Evolutionary conservation across 371 early-diverging fungal species (phyloP), one percentile per base, ranked within the genome.

Genomic region (Cokeromyces recurvatus): DNA sequence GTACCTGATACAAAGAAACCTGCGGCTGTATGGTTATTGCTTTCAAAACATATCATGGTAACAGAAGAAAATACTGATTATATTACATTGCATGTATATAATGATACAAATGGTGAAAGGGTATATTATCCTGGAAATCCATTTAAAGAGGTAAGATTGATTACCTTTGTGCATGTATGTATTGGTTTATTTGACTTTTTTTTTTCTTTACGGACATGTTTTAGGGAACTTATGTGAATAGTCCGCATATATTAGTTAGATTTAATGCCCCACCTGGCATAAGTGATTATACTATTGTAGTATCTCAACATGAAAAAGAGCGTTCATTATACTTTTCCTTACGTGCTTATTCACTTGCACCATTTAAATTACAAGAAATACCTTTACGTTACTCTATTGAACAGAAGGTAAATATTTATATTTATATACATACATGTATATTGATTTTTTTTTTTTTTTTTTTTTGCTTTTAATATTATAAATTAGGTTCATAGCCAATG

Each of bases 11-110:
- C 71, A 9, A 61, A 74, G 19, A n/a, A n/a, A n/a, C 74, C 76
- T 2, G 76, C 81, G 9, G 79, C 74, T 1, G 85, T 91, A 15
- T 89, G 89, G 89, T 49, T 92, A 12, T 61, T 92, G 23, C 71
- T 94, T 15, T 84, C 89, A 27, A 91, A 92, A 58, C 92, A 94
- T 45, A 74, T 90, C 32, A 81, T 79, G 22, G 71, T 75, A 27
- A 90, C 87, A 25, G 91, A 87, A 46, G 87, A 89, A 50, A 91
- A 90, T 58, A 71, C 70, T 11, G 92, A 92, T 46, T 92, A 81
- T 51, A 90, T 92, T 32, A 87, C 94, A 1, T 51, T 91, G 7
- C 91, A 91, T 62, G 75, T 94, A 3, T 94, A 86, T 57, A 76
- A 77, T 32, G 67, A 77, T 39, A 81, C 86, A 34, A 67, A 77